Evolutionary conservation across 2,329 filamentous ascomycete species (phyloP).

Genomic region (Endocalyx cinctus): DNA sequence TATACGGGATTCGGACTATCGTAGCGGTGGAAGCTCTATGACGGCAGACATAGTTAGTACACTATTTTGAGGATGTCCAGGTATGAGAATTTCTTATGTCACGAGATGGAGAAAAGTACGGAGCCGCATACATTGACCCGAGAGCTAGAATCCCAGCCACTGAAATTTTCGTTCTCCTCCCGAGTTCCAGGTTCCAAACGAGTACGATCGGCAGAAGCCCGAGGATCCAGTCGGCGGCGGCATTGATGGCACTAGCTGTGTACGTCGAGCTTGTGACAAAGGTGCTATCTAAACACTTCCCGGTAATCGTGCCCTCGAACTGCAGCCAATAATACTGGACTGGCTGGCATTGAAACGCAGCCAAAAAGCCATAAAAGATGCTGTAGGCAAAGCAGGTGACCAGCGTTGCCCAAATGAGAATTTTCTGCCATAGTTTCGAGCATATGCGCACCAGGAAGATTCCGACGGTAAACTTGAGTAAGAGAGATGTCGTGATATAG

Average conservation of each 20-base stretch:
- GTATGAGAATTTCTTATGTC: too few species aligned
- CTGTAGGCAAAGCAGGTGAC: constrained; percentile 27
- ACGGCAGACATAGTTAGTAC: too few species aligned
- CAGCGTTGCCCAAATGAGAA: constrained; percentile 29
- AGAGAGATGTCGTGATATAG: constrained; percentile 34
- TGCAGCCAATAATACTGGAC: constrained; percentile 34
- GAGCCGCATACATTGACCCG: constrained; percentile 32
- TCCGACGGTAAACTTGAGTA: constrained; percentile 34
- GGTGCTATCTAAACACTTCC: constrained; percentile 26
- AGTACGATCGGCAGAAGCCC: constrained; percentile 32
- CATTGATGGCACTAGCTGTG: constrained; percentile 28
- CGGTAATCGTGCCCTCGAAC: constrained; percentile 23
- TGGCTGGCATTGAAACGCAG: constrained; percentile 34
- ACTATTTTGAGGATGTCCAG: too few species aligned
- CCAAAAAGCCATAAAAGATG: constrained; percentile 31
- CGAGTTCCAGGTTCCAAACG: constrained; percentile 31
- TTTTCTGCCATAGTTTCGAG: constrained; percentile 26
- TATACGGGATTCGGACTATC: constrained; percentile 38
- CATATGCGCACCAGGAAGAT: constrained; percentile 36
- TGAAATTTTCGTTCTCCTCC: constrained; percentile 28
- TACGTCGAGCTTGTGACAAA: constrained; percentile 30
- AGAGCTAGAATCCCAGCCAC: constrained; percentile 27
- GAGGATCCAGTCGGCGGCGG: constrained; percentile 30
- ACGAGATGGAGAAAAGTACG: neutral
- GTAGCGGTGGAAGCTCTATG: constrained; percentile 37